These are phyloP conservation scores for Colletotrichum tropicale DNA, from an alignment of 2,329 filamentous ascomycete species.

Conservation along the genomic window DNA sequence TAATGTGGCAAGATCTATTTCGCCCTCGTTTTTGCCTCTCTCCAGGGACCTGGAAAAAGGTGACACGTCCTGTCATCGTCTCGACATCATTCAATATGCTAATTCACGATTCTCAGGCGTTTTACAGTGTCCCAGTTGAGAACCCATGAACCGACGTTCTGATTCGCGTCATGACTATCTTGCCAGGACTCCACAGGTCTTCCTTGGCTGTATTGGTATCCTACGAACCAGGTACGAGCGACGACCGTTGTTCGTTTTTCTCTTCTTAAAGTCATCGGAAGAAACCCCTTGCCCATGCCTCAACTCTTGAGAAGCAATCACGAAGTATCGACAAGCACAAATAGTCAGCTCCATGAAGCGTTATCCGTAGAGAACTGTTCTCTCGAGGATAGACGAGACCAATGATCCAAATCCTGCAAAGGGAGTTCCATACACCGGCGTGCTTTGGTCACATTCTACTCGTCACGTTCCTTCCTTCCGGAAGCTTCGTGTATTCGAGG, in stretches of 20 bases:
- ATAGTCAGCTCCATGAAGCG: background rate
- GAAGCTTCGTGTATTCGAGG: background rate
- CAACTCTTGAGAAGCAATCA: background rate
- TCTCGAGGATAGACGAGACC: background rate
- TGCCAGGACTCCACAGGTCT: background rate
- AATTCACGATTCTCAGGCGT: background rate
- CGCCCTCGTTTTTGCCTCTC: too few relatives aligned
- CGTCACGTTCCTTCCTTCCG: background rate
- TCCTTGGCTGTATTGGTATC: background rate
- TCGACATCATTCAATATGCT: background rate
- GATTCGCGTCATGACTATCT: accelerated
- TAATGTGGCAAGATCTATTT: too few relatives aligned
- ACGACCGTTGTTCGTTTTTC: background rate
- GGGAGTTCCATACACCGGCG: background rate
- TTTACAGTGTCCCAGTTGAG: background rate
- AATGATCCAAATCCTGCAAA: background rate
- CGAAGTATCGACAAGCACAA: background rate
- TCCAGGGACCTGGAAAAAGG: too few relatives aligned
- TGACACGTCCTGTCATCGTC: background rate
- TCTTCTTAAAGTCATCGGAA: background rate
- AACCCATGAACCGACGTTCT: background rate
- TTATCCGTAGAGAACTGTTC: background rate
- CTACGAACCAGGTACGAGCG: accelerated
- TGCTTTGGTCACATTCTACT: background rate
- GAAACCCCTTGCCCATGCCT: too few relatives aligned